Evolutionary conservation across 2,329 filamentous ascomycete genomes (phyloP).

Genomic region (Stachybotrys elegans): DNA sequence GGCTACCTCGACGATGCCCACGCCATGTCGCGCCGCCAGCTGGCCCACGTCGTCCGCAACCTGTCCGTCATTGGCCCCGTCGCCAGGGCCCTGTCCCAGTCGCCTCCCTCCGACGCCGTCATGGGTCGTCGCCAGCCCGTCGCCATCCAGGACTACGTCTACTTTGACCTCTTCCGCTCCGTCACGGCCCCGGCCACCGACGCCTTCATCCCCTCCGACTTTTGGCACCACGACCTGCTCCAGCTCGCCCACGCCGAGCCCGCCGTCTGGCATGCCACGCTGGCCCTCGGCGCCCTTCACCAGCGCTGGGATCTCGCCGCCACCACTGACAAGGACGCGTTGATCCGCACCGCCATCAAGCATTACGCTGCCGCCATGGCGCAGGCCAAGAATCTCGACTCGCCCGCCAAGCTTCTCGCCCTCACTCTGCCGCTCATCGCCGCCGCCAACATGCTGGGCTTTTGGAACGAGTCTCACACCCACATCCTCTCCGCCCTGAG

Average conservation of each 20-base stretch:
- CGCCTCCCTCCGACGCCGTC: constrained; percentile 1
- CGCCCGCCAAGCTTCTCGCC: constrained; percentile 19
- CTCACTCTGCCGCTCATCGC: constrained; percentile 27
- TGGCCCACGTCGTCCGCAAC: constrained; percentile 20
- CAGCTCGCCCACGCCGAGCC: constrained; percentile 28
- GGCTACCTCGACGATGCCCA: constrained; percentile 22
- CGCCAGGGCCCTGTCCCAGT: constrained; percentile 12
- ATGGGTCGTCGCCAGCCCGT: too few relatives aligned
- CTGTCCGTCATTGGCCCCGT: constrained; percentile 24
- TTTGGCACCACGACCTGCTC: constrained; percentile 25
- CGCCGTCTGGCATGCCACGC: constrained; percentile 28
- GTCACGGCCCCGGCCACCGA: constrained; percentile 22
- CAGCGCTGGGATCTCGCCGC: constrained; percentile 15
- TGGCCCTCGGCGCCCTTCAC: constrained; percentile 29
- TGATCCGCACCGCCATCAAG: constrained; percentile 14
- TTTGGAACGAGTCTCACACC: constrained; percentile 22
- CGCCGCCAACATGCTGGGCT: constrained; percentile 23
- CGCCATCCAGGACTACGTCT: constrained; percentile 10
- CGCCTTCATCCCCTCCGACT: constrained; percentile 21
- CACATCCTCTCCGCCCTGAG: constrained; percentile 24
- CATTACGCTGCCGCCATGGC: constrained; percentile 23
- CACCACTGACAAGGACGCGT: constrained; percentile 5
- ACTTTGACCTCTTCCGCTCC: constrained; percentile 30
- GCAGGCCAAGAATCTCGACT: constrained; percentile 18
- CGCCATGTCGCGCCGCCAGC: constrained; percentile 23